Evolutionary conservation across 1,139 yeast genomes (phyloP).

Genomic region (Saccharomycopsis hybrid): DNA sequence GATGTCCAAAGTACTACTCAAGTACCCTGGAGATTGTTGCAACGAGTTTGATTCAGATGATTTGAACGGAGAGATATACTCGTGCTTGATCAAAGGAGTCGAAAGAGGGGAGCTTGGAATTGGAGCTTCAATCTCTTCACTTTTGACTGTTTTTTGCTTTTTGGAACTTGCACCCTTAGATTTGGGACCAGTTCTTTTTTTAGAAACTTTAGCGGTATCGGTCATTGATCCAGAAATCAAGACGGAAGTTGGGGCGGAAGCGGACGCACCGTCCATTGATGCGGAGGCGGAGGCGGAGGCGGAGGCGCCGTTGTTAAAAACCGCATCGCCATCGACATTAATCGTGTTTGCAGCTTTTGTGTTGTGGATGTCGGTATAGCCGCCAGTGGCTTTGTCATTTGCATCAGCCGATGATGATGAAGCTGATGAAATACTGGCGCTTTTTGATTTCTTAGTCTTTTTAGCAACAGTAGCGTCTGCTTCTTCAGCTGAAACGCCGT

Average conservation of each 20-base stretch:
- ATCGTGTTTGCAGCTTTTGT: background rate
- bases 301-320: background rate
- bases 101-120: conserved; percentile 15
- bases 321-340: background rate
- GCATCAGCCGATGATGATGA: background rate
- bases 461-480: background rate
- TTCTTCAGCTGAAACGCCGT: background rate
- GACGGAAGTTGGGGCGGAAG: background rate
- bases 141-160: background rate
- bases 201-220: background rate
- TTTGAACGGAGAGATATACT: conserved; percentile 10
- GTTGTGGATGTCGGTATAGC: background rate
- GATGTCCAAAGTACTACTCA: conserved; percentile 15
- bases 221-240: background rate
- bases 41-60: conserved; percentile 1
- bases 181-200: background rate
- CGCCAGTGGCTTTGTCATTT: background rate
- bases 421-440: background rate
- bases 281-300: background rate
- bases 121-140: conserved; percentile 14
- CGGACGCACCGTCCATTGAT: background rate
- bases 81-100: conserved; percentile 11
- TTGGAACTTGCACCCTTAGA: too few relatives aligned
- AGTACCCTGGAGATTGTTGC: conserved; percentile 4
- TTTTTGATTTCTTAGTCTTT: conserved; percentile 2